A percentile compares a stretch with the other conserved stretches of the same genome.
Evolutionary conservation across 2,329 filamentous ascomycete genomes (phyloP).

Genomic region (Thelonectria rubi): DNA sequence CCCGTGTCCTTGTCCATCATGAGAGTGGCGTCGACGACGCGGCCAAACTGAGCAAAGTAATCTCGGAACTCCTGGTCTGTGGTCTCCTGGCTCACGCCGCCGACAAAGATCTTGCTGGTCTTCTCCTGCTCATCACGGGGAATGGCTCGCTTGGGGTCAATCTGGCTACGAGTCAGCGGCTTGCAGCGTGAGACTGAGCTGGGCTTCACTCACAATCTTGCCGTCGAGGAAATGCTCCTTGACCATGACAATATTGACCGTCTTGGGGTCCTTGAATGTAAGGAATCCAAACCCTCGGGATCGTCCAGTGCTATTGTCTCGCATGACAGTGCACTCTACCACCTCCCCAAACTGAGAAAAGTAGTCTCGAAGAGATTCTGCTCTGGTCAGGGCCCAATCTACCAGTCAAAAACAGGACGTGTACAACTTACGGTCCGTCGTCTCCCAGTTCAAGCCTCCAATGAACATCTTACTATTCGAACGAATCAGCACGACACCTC

Average conservation of each 20-base stretch:
- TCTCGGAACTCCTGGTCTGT: constrained; percentile 96
- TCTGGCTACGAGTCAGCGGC: constrained; percentile 63
- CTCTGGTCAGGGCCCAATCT: constrained; percentile 23
- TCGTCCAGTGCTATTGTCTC: constrained; percentile 90
- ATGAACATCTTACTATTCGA: constrained; percentile 96
- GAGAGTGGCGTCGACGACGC: constrained; percentile 94
- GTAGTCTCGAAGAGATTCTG: constrained; percentile 96
- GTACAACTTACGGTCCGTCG: constrained; percentile 84
- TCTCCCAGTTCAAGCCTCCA: constrained; percentile 98
- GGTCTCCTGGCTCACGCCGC: constrained; percentile 95
- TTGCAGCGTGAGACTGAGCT: neutral
- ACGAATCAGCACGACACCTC: constrained; percentile 32
- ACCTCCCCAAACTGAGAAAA: constrained; percentile 99
- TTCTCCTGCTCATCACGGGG: constrained; percentile 97
- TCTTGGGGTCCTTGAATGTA: constrained; percentile 97
- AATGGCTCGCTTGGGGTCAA: constrained; percentile 97
- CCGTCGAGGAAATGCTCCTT: constrained; percentile 98
- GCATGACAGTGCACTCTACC: constrained; percentile 98
- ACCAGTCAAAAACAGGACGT: neutral
- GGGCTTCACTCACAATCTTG: constrained; percentile 80
- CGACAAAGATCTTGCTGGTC: constrained; percentile 98
- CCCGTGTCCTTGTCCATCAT: constrained; percentile 99
- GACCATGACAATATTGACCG: constrained; percentile 99
- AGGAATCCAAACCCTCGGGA: constrained; percentile 97
- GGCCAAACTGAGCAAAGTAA: constrained; percentile 96